Percentiles rank a stretch among this genome's conserved stretches.
These are phyloP conservation scores for Trichoderma harzianum DNA, from an alignment of 2,329 filamentous ascomycete species.

Conservation along the genomic window DNA sequence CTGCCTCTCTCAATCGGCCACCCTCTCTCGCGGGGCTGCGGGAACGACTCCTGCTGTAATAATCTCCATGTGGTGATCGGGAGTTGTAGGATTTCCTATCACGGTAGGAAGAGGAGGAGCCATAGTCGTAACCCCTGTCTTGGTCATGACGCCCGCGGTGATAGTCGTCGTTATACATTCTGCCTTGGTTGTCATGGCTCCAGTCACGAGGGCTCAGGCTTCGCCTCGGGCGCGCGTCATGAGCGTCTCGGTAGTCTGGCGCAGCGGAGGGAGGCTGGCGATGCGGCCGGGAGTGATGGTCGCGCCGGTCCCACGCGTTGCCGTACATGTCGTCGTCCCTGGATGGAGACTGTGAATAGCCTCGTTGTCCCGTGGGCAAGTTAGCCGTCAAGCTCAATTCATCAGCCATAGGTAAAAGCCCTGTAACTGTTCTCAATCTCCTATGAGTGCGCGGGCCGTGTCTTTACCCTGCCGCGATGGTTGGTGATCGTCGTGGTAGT, in stretches of 20 bases:
- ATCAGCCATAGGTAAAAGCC: slow-evolving; percentile 22
- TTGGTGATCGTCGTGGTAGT: slow-evolving; percentile 38
- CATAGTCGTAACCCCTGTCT: slow-evolving; percentile 20
- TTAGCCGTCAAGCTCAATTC: slow-evolving; percentile 40
- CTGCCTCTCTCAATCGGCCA: slow-evolving; percentile 36
- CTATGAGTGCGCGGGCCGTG: slow-evolving; percentile 33
- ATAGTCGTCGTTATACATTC: slow-evolving; percentile 40
- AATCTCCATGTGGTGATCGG: slow-evolving; percentile 28
- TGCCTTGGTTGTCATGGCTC: slow-evolving; percentile 35
- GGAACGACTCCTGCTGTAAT: slow-evolving; percentile 33
- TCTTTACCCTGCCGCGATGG: slow-evolving; percentile 51
- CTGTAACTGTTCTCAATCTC: slow-evolving; percentile 23
- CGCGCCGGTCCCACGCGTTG: slow-evolving; percentile 32
- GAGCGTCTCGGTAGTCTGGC: slow-evolving; percentile 28
- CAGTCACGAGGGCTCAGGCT: slow-evolving; percentile 24
- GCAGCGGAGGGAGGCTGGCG: slow-evolving; percentile 27
- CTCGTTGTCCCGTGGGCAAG: slow-evolving; percentile 44
- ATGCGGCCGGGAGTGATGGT: slow-evolving; percentile 26
- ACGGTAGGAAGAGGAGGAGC: slow-evolving; percentile 22
- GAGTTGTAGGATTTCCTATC: slow-evolving; percentile 22
- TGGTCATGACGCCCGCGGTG: slow-evolving; percentile 26
- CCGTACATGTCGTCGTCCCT: slow-evolving; percentile 35
- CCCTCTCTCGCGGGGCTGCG: slow-evolving; percentile 37
- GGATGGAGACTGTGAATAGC: slow-evolving; percentile 43
- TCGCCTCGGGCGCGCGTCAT: slow-evolving; percentile 27